Evolutionary conservation across 2,329 filamentous ascomycete genomes (phyloP).

Genomic region (Fusarium decemcellulare): DNA sequence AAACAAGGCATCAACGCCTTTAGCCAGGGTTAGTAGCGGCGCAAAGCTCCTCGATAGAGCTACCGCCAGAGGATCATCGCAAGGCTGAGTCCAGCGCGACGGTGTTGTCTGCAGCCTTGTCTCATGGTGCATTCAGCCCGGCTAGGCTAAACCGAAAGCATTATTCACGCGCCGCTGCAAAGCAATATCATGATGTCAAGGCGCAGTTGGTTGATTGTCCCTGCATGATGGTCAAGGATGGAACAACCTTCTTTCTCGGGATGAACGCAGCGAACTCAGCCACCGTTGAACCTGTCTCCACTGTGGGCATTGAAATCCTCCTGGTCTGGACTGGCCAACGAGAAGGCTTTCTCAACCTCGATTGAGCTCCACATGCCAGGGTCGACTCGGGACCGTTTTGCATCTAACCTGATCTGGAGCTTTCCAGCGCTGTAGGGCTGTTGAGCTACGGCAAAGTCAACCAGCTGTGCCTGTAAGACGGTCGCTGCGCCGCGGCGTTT

Average conservation of each 20-base stretch:
- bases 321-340: too few species aligned
- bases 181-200: conserved; percentile 3
- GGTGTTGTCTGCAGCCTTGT: not conserved
- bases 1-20: not conserved
- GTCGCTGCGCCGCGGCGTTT: conserved; percentile 25
- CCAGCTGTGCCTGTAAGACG: not conserved
- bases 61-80: not conserved
- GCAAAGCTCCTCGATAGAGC: not conserved
- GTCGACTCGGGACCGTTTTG: not conserved
- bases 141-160: conserved; percentile 22
- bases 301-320: too few species aligned
- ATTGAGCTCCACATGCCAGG: conserved; percentile 5
- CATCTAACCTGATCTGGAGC: conserved; percentile 29
- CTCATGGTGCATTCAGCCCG: not conserved
- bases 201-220: too few species aligned
- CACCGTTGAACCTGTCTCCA: too few species aligned
- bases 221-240: too few species aligned
- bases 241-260: too few species aligned
- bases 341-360: too few species aligned
- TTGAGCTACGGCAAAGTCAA: not conserved
- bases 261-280: too few species aligned
- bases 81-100: not conserved
- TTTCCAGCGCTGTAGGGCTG: conserved; percentile 38
- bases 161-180: conserved; percentile 18
- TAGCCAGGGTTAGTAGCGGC: not conserved